phyloP scores from a whole-genome alignment of 202 grass and related monocot genomes.

The Eragrostis tef region DNA sequence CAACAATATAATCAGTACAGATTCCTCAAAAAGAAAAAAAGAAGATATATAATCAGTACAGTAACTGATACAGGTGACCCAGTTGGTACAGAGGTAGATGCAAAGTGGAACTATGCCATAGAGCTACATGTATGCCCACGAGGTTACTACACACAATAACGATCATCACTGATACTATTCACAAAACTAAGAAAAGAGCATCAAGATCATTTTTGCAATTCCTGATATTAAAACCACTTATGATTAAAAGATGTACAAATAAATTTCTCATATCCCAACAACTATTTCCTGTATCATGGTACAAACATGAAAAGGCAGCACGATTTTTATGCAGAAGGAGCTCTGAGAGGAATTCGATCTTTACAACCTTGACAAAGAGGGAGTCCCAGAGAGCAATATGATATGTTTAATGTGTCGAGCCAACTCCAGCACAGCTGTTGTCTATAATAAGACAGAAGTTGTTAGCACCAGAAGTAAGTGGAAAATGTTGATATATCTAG shows the following conservation, averaged over 20 bases:
- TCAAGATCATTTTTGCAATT: conserved; percentile 22
- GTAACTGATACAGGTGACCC: neutral
- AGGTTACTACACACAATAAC: conserved; percentile 13
- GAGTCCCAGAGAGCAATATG: conserved; percentile 91
- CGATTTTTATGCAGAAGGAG: conserved; percentile 30
- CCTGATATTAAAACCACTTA: conserved; percentile 5
- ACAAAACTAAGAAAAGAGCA: neutral
- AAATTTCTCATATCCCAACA: too few species aligned
- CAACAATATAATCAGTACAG: conserved; percentile 16
- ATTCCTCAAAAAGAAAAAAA: too few species aligned
- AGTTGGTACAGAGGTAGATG: neutral
- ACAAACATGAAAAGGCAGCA: conserved; percentile 15
- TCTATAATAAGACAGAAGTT: conserved; percentile 55
- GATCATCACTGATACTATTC: neutral
- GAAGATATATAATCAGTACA: neutral
- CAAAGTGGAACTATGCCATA: neutral
- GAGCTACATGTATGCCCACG: neutral
- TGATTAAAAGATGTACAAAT: neutral
- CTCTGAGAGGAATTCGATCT: conserved; percentile 31
- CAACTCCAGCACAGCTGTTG: conserved; percentile 74
- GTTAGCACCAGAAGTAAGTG: conserved; percentile 36
- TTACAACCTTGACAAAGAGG: conserved; percentile 97
- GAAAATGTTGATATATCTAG: conserved; percentile 37
- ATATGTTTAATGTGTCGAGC: conserved; percentile 60
- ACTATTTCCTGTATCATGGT: too few species aligned